Evolutionary conservation across 208 protist species (phyloP).

Genomic region (Trypanosoma boissoni): DNA sequence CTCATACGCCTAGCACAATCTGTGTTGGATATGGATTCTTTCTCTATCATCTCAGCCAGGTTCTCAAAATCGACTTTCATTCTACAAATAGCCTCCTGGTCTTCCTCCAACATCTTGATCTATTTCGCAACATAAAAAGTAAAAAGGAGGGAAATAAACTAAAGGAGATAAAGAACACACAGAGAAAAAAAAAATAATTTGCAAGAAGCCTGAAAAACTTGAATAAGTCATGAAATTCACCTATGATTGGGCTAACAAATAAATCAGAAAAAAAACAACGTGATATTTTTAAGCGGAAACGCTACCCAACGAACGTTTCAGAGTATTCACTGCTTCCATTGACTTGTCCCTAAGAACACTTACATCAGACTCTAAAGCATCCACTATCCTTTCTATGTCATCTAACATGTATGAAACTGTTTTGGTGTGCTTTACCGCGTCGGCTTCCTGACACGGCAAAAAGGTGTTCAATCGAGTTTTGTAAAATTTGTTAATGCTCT

Average conservation of each 20-base stretch:
- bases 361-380: conserved; percentile 12
- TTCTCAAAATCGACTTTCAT: conserved; percentile 89
- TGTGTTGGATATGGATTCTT: conserved; percentile 58
- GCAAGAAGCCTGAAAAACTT: no score
- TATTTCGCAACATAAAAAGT: background rate
- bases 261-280: conserved; percentile 1
- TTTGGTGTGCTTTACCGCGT: conserved; percentile 5
- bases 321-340: background rate
- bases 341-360: background rate
- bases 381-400: conserved; percentile 14
- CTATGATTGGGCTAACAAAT: no score
- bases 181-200: background rate
- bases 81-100: conserved; percentile 67
- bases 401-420: conserved; percentile 17
- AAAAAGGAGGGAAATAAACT: background rate
- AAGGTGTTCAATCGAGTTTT: background rate
- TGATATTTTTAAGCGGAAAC: conserved; percentile 6
- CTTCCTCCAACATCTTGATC: conserved; percentile 66
- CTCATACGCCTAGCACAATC: conserved; percentile 71
- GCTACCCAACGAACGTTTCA: conserved; percentile 9
- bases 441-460: background rate
- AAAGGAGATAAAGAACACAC: background rate
- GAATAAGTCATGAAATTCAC: no score
- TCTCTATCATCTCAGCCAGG: conserved; percentile 59
- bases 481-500: conserved; percentile 12